A percentile compares a stretch with the other conserved stretches of the same genome.
Conservation (phyloP, 495 filamentous ascomycete species). For the Tuber brumale region DNA sequence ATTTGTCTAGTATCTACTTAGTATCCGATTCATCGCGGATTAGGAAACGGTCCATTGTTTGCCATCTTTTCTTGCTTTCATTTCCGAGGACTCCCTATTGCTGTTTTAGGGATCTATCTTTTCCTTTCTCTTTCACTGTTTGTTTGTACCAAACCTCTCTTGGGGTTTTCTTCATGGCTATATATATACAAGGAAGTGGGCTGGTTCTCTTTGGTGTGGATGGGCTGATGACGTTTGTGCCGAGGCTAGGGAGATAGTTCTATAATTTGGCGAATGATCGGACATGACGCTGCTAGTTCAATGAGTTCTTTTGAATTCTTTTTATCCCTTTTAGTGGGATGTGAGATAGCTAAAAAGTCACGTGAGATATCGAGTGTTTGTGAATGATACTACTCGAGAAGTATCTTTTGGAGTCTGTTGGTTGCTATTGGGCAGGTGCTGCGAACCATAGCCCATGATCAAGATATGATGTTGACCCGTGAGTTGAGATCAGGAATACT, state of each 20-base stretch:
- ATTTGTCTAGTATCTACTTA: not conserved
- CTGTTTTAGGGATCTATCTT: not conserved
- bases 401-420: not conserved
- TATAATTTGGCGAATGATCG: not conserved
- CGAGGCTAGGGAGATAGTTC: not conserved
- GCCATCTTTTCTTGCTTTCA: not conserved
- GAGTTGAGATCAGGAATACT: not conserved
- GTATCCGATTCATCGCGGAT: not conserved
- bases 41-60: not conserved
- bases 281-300: not conserved
- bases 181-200: not conserved
- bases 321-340: not conserved
- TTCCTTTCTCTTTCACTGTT: not conserved
- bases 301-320: not conserved
- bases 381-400: not conserved
- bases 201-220: not conserved
- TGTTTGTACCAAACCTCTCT: not conserved
- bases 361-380: not conserved
- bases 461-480: not conserved
- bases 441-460: conserved; percentile 1
- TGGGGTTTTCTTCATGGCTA: not conserved
- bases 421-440: not conserved
- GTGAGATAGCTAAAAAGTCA: not conserved
- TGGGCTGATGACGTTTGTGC: not conserved
- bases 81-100: not conserved